Evolutionary conservation across 2,329 filamentous ascomycete species (phyloP).

Genomic region (Lizonia empirigonia): DNA sequence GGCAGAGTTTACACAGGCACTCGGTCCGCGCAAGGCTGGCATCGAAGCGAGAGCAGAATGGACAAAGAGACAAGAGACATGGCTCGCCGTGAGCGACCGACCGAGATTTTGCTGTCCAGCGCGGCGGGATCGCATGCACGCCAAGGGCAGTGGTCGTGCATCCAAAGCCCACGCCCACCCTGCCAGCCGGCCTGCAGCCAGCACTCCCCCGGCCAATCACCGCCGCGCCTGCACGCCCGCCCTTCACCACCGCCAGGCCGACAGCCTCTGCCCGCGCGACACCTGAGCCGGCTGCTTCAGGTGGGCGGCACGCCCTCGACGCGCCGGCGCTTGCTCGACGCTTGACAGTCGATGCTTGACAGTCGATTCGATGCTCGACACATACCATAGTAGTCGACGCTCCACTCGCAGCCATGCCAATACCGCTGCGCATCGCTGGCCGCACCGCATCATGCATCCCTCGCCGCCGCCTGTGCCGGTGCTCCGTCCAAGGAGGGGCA

Average conservation of each 20-base stretch:
- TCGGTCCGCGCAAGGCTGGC: slow-evolving; percentile 17
- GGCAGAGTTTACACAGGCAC: slow-evolving; percentile 1
- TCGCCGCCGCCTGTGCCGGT: not conserved
- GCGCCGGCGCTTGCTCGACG: slow-evolving; percentile 8
- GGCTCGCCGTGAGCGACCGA: slow-evolving; percentile 14
- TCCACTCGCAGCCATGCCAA: no score
- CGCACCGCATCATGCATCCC: slow-evolving; percentile 1
- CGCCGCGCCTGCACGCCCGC: not conserved
- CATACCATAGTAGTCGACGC: no score
- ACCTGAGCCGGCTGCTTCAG: not conserved
- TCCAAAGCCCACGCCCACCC: slow-evolving; percentile 1
- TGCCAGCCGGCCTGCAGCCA: slow-evolving; percentile 15
- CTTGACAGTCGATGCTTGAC: no score
- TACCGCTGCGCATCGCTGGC: not conserved
- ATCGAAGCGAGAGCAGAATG: slow-evolving; percentile 11
- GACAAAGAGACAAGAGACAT: slow-evolving; percentile 18
- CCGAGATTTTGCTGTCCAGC: slow-evolving; percentile 21
- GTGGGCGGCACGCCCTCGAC: slow-evolving; percentile 13
- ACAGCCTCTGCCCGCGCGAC: no score
- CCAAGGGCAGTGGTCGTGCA: slow-evolving; percentile 16
- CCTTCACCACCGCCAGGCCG: slow-evolving; percentile 2
- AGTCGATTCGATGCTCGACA: slow-evolving; percentile 4
- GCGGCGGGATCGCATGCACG: slow-evolving; percentile 16
- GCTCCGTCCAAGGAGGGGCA: slow-evolving; percentile 11
- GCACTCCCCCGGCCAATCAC: slow-evolving; percentile 9